Evolutionary conservation across 345 rosid species (phyloP).

Genomic region (Moringa oleifera): DNA sequence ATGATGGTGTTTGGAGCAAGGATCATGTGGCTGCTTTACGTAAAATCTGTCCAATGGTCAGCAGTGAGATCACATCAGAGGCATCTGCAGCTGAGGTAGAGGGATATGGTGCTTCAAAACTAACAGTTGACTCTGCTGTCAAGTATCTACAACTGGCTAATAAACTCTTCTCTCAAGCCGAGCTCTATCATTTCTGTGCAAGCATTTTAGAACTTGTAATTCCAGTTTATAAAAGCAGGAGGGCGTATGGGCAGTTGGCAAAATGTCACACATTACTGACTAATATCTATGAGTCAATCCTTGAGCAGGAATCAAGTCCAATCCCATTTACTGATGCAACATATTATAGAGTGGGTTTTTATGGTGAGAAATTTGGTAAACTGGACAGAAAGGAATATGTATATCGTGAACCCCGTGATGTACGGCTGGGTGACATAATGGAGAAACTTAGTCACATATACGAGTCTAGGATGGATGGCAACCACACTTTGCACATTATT

Average conservation of each 20-base stretch:
- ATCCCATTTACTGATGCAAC: constrained; percentile 97
- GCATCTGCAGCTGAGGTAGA: constrained; percentile 99
- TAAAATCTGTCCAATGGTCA: constrained; percentile 95
- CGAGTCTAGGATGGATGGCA: constrained; percentile 89
- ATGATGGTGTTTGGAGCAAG: constrained; percentile 98
- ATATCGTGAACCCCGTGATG: constrained; percentile 96
- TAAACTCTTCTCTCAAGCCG: constrained; percentile 96
- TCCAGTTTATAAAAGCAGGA: constrained; percentile 95
- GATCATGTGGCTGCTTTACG: constrained; percentile 81
- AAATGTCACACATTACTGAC: constrained; percentile 91
- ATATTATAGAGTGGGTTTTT: constrained; percentile 97
- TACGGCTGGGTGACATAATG: constrained; percentile 97
- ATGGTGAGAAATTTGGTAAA: constrained; percentile 88
- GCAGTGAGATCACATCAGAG: constrained; percentile 81
- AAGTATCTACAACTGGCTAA: constrained; percentile 95
- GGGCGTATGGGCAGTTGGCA: constrained; percentile 94
- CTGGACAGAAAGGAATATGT: constrained; percentile 81
- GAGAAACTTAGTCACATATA: constrained; percentile 96
- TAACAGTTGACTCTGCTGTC: constrained; percentile 97
- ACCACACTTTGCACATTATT: constrained; percentile 78
- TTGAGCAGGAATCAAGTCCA: constrained; percentile 94
- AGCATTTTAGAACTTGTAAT: constrained; percentile 95
- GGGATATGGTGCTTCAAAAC: constrained; percentile 99
- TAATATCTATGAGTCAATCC: constrained; percentile 79
- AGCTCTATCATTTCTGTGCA: constrained; percentile 95